phyloP scores from a whole-genome alignment of 495 filamentous ascomycete genomes.

The Penicillium tannophilum region DNA sequence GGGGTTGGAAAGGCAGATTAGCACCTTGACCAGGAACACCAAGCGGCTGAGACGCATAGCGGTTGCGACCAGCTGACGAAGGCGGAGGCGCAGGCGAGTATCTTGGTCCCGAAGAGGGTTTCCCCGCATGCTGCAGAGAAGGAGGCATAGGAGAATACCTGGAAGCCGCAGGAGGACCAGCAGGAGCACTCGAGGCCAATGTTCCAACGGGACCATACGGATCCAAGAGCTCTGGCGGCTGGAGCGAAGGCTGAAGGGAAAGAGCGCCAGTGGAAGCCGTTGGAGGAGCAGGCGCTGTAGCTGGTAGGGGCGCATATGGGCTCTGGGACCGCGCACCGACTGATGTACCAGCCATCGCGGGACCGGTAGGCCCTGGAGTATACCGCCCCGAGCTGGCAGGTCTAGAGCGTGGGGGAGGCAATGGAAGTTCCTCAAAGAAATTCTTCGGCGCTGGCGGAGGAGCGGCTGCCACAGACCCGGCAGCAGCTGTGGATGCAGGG shows the following conservation, averaged over 20 bases:
- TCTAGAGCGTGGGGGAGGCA: constrained; percentile 53
- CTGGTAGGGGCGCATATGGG: constrained; percentile 8
- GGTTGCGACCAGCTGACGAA: constrained; percentile 44
- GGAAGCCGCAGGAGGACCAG: constrained; percentile 40
- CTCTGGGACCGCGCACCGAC: constrained; percentile 12
- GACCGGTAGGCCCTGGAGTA: constrained; percentile 43
- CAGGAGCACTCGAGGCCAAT: constrained; percentile 38
- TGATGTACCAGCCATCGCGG: constrained; percentile 18
- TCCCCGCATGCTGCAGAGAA: constrained; percentile 32
- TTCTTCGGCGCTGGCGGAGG: constrained; percentile 42
- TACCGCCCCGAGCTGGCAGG: constrained; percentile 53
- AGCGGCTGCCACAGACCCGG: constrained; percentile 21
- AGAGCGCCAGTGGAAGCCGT: constrained; percentile 1
- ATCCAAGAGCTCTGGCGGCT: constrained; percentile 59
- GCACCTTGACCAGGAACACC: constrained; percentile 41
- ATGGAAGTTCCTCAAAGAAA: constrained; percentile 94
- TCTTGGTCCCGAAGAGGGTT: constrained; percentile 37
- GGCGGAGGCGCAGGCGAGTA: constrained; percentile 49
- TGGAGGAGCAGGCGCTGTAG: constrained; percentile 26
- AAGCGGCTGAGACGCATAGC: constrained; percentile 54
- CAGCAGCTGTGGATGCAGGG: constrained; percentile 14
- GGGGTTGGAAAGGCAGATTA: constrained; percentile 71
- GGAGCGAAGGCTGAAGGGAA: constrained; percentile 38
- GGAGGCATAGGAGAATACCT: constrained; percentile 46
- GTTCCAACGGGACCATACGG: constrained; percentile 55